These are phyloP conservation scores for Poterioochromonas sp. DNA, from an alignment of 352 stramenopile species.

Conservation along the genomic window DNA sequence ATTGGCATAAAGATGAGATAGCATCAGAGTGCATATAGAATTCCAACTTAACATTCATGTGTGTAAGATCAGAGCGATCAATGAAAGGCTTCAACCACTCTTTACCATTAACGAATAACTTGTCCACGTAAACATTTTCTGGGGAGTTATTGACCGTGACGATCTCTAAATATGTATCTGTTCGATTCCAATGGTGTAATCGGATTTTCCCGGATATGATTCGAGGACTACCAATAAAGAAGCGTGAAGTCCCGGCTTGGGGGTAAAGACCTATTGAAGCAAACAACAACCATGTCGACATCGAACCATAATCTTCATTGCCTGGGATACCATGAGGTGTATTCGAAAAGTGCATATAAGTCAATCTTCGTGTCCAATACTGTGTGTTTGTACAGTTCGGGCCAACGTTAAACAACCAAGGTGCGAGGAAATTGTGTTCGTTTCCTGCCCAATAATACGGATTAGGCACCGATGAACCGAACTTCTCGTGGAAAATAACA, in stretches of 20 bases:
- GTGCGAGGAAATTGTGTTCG: background rate
- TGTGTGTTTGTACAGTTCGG: conserved; percentile 12
- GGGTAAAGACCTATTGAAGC: conserved; percentile 20
- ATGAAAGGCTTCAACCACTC: background rate
- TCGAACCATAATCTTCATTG: conserved; percentile 27
- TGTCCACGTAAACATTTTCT: conserved; percentile 20
- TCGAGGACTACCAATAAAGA: conserved; percentile 14
- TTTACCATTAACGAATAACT: background rate
- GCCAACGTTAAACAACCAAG: background rate
- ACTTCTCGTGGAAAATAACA: conserved; percentile 10
- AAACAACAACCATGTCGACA: background rate
- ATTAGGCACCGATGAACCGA: conserved; percentile 9
- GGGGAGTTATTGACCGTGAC: background rate
- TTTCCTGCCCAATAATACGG: conserved; percentile 29
- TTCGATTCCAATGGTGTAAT: background rate
- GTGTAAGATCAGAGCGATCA: conserved; percentile 35
- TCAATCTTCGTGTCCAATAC: conserved; percentile 11
- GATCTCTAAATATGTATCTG: background rate
- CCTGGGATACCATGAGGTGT: background rate
- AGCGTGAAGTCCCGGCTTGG: background rate
- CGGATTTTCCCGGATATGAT: background rate
- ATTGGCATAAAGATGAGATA: background rate
- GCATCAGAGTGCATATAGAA: background rate
- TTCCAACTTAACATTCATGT: background rate
- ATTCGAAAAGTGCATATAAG: conserved; percentile 2